Evolutionary conservation across 768 basidiomycete species (phyloP).

Genomic region (Jaapia argillacea): DNA sequence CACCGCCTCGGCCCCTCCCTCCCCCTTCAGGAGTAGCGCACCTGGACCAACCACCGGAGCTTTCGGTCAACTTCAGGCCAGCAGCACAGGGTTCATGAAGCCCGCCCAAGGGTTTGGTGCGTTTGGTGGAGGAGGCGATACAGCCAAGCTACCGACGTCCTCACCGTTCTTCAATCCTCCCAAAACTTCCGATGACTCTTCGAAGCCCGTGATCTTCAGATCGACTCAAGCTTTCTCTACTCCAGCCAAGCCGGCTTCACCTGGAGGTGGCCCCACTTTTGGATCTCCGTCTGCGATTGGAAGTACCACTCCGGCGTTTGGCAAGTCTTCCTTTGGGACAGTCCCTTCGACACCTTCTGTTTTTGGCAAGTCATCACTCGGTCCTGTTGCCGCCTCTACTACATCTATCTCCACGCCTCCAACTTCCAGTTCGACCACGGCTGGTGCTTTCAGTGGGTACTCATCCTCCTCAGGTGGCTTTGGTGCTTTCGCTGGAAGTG

Average conservation of each 20-base stretch:
- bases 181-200: neutral
- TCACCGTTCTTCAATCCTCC: neutral
- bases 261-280: constrained; percentile 12
- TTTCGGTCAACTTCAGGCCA: constrained; percentile 1
- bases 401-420: constrained; percentile 8
- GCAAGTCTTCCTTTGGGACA: constrained; percentile 11
- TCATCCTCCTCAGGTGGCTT: constrained; percentile 33
- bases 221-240: neutral
- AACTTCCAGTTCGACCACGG: constrained; percentile 3
- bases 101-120: constrained; percentile 10
- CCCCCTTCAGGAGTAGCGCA: constrained; percentile 1
- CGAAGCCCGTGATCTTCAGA: neutral
- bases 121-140: neutral
- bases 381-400: constrained; percentile 5
- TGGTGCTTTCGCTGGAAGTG: constrained; percentile 36
- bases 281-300: constrained; percentile 29
- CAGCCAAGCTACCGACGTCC: neutral
- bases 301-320: constrained; percentile 17
- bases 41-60: neutral
- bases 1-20: constrained; percentile 1
- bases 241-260: neutral
- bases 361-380: constrained; percentile 17
- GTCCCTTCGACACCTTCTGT: constrained; percentile 8
- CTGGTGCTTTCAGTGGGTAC: constrained; percentile 14
- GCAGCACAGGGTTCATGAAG: constrained; percentile 1